phyloP scores from a whole-genome alignment of 768 basidiomycete species.

The Phanerodontia chrysosporium region DNA sequence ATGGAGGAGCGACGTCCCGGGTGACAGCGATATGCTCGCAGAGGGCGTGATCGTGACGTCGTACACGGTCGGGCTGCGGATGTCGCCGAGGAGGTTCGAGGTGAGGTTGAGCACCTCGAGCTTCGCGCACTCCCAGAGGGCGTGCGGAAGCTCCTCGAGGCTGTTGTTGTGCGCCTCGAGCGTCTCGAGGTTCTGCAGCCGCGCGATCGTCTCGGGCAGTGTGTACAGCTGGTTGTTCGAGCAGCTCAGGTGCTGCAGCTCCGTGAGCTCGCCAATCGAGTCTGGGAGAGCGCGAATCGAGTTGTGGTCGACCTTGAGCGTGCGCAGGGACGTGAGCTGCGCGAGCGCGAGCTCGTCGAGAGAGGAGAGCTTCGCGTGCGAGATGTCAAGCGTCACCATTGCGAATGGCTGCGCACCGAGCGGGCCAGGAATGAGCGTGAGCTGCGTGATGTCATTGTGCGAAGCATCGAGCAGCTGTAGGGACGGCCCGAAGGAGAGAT shows the following conservation, averaged over 20 bases:
- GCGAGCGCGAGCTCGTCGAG: conserved; percentile 71
- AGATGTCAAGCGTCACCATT: conserved; percentile 79
- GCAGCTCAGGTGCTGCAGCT: conserved; percentile 72
- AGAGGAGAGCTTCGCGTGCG: conserved; percentile 81
- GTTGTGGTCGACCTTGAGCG: conserved; percentile 81
- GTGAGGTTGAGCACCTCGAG: conserved; percentile 77
- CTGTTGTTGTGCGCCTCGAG: conserved; percentile 93
- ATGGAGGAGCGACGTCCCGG: conserved; percentile 3
- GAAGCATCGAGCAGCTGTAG: conserved; percentile 66
- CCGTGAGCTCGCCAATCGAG: conserved; percentile 68
- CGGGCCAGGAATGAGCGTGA: conserved; percentile 56
- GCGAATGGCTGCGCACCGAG: conserved; percentile 40
- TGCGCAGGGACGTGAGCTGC: conserved; percentile 66
- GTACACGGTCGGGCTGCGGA: conserved; percentile 16
- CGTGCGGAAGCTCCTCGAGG: conserved; percentile 65
- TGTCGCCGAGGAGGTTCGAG: conserved; percentile 76
- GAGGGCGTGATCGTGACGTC: background rate
- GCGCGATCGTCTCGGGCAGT: conserved; percentile 74
- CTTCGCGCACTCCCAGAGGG: conserved; percentile 80
- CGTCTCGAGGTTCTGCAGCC: conserved; percentile 64
- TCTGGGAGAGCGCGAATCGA: conserved; percentile 81
- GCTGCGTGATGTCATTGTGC: conserved; percentile 84
- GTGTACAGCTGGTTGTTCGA: conserved; percentile 85
- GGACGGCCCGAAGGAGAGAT: conserved; percentile 67
- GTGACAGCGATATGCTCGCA: background rate